Conservation (phyloP, 2,329 filamentous ascomycete genomes). For the Colletotrichum brevisporum region DNA sequence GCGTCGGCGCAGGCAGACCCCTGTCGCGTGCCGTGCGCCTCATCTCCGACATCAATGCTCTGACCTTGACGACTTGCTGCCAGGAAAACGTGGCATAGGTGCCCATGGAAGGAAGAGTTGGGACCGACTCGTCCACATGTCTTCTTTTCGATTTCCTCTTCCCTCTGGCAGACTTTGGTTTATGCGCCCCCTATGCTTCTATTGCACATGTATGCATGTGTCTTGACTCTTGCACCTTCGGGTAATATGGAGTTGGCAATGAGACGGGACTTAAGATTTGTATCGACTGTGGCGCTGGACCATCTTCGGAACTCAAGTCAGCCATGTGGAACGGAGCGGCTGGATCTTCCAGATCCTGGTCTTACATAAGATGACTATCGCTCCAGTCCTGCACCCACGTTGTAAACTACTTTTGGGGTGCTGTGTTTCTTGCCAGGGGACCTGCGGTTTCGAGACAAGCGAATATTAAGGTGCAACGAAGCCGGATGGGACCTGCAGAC, state of each 20-base stretch:
- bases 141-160: too few species aligned
- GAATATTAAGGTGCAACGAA: conserved; percentile 19
- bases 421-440: conserved; percentile 5
- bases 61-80: conserved; percentile 6
- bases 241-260: not conserved
- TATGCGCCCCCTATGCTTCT: too few species aligned
- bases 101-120: not conserved
- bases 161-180: too few species aligned
- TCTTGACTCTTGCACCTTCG: not conserved
- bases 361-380: conserved; percentile 15
- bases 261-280: not conserved
- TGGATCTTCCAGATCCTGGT: not conserved
- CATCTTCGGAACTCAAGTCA: not conserved
- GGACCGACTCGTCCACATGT: not conserved
- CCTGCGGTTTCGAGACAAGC: conserved; percentile 27
- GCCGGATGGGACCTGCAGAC: conserved; percentile 25
- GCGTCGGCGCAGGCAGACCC: conserved; percentile 38
- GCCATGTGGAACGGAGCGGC: not conserved
- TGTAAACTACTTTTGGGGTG: not conserved
- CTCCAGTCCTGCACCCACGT: not conserved
- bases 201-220: too few species aligned
- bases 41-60: conserved; percentile 56
- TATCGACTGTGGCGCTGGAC: not conserved
- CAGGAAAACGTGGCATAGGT: not conserved
- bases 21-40: conserved; percentile 47